Conservation (phyloP, 2,329 filamentous ascomycete genomes). For the Aspergillus transmontanensis region DNA sequence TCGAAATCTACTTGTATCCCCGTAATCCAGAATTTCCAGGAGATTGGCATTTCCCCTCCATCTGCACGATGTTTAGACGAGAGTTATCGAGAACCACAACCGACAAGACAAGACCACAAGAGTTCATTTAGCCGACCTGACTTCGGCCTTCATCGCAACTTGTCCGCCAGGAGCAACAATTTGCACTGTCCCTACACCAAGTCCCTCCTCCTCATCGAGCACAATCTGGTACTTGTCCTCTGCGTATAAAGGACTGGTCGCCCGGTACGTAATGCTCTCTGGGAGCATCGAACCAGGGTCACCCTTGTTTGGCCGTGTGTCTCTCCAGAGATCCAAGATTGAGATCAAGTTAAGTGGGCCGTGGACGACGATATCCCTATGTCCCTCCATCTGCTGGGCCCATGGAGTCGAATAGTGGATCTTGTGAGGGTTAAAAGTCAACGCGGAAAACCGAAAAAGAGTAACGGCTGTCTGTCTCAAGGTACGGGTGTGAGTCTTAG, state of each 20-base stretch:
- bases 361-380: slow-evolving; percentile 47
- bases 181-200: slow-evolving; percentile 33
- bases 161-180: slow-evolving; percentile 35
- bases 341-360: slow-evolving; percentile 47
- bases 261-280: slow-evolving; percentile 50
- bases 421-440: slow-evolving; percentile 49
- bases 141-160: slow-evolving; percentile 44
- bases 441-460: slow-evolving; percentile 47
- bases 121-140: slow-evolving; percentile 16
- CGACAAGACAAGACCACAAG: not conserved
- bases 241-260: slow-evolving; percentile 54
- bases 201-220: slow-evolving; percentile 38
- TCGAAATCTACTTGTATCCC: not conserved
- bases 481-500: slow-evolving; percentile 33
- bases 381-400: slow-evolving; percentile 47
- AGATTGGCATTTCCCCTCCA: not conserved
- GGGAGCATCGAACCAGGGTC: slow-evolving; percentile 36
- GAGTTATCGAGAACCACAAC: not conserved
- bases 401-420: slow-evolving; percentile 49
- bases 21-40: not conserved
- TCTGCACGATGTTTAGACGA: not conserved
- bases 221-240: slow-evolving; percentile 51
- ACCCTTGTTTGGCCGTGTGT: slow-evolving; percentile 29
- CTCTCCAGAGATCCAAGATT: slow-evolving; percentile 49
- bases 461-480: slow-evolving; percentile 42